Evolutionary conservation across 192 early-diverging fungal genomes (phyloP), one percentile per base, ranked within the genome.

Genomic region (Coemansia sp.): DNA sequence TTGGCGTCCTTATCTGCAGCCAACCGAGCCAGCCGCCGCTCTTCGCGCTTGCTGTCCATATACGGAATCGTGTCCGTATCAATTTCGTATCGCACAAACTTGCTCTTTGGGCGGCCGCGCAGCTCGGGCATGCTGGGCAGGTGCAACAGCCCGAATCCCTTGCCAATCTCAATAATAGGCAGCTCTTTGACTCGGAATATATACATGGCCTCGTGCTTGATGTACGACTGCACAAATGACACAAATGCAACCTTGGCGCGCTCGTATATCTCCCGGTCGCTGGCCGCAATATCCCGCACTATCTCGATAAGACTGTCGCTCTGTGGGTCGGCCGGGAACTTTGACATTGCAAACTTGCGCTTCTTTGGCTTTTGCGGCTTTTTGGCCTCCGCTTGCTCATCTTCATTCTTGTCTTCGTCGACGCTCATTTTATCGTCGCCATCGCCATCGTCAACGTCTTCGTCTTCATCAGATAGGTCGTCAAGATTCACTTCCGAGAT

Each of bases 41-140:
- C 80, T 64, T 84, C 85, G 29, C 67, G 64, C 58, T 67, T 73
- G 35, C 40, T 32, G 31, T 80, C 77, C 14, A 73, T 22, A 28
- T 58, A 71, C 28, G 71, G 77, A 30, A 80, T 80, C 8, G 72
- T 63, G 46, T 80, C 62, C 6, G 67, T 71, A 45, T 80, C 77
- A 12, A 75, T 67, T 1, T 22, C 31, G 47, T 67, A 74, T n/a
- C 59, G 62, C 16, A 58, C 59, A 33, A 80, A 80, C 38, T 46
- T 45, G 5, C 47, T 49, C 5, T 55, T 63, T 0, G 71, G 64
- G 8, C 72, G 71, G 31, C 72, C 72, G 9, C 68, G 68, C 43
- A 98, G 68, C 77, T 98, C 97, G 2, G 95, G 93, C 93, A 99
- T 95, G 57, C 89, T 94, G 14, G 97, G 97, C 33, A 98, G 49